phyloP scores from a whole-genome alignment of 108 stramenopile genomes.

The Nitzschia sp. region DNA sequence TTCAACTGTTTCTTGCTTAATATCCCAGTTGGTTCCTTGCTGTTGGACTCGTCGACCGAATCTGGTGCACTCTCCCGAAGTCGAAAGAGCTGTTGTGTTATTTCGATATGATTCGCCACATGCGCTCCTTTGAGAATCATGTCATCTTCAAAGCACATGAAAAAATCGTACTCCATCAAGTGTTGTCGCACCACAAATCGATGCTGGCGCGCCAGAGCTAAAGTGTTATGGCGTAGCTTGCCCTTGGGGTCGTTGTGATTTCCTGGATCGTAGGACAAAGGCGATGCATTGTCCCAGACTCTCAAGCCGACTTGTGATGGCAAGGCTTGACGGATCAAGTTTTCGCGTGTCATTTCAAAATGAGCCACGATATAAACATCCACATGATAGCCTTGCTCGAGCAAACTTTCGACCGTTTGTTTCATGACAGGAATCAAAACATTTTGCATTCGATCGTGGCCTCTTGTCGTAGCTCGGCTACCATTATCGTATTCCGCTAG shows the following conservation, averaged over 20 bases:
- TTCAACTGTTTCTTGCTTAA: constrained; percentile 62
- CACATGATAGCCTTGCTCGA: constrained; percentile 61
- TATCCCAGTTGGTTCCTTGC: constrained; percentile 31
- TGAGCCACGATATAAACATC: constrained; percentile 70
- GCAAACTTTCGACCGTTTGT: constrained; percentile 70
- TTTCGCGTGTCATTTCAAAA: constrained; percentile 48
- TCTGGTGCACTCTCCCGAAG: constrained; percentile 60
- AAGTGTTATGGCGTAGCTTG: constrained; percentile 26
- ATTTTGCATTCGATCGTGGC: constrained; percentile 67
- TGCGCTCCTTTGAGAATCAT: constrained; percentile 77
- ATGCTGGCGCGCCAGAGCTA: constrained; percentile 78
- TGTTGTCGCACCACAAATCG: constrained; percentile 81
- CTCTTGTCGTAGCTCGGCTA: constrained; percentile 55
- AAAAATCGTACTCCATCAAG: constrained; percentile 75
- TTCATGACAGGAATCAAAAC: constrained; percentile 69
- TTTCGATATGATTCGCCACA: constrained; percentile 63
- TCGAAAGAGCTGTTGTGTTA: constrained; percentile 55
- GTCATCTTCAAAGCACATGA: constrained; percentile 83
- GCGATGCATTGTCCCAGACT: constrained; percentile 81
- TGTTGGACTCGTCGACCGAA: not conserved
- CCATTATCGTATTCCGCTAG: constrained; percentile 81
- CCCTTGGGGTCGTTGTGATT: constrained; percentile 28
- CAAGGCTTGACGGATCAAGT: constrained; percentile 53
- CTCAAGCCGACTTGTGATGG: constrained; percentile 56
- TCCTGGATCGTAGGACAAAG: constrained; percentile 48